These are phyloP conservation scores for Leucaena leucocephala DNA, from an alignment of 306 rosid species.

Conservation along the genomic window DNA sequence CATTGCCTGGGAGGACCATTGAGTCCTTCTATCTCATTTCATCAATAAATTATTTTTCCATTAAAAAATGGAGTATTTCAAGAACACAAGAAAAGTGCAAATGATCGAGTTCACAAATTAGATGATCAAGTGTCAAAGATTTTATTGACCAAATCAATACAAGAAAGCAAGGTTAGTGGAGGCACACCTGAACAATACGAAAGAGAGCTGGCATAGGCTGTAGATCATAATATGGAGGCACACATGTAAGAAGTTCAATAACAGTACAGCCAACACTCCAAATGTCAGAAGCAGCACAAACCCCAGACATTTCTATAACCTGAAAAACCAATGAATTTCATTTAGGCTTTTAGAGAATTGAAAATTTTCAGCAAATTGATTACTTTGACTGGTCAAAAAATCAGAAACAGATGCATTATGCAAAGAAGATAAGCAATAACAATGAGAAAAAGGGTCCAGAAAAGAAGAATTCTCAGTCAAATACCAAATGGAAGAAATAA, in stretches of 20 bases:
- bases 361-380: background rate
- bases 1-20: background rate
- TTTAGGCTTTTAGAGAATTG: background rate
- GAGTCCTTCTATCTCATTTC: background rate
- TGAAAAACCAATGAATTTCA: constrained; percentile 41
- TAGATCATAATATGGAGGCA: constrained; percentile 96
- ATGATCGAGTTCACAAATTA: constrained; percentile 23
- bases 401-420: background rate
- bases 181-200: constrained; percentile 92
- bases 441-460: background rate
- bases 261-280: constrained; percentile 99
- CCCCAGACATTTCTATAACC: constrained; percentile 99
- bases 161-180: constrained; percentile 21
- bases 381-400: background rate
- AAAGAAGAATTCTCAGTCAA: background rate
- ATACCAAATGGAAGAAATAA: too few relatives aligned
- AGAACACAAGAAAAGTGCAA: constrained; percentile 25
- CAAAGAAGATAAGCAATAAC: background rate
- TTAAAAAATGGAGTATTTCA: background rate
- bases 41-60: background rate
- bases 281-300: constrained; percentile 99
- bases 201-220: constrained; percentile 99
- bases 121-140: constrained; percentile 25
- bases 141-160: constrained; percentile 20
- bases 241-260: constrained; percentile 95